These are phyloP conservation scores for Tricholoma matsutake DNA, from an alignment of 768 basidiomycete genomes.

Conservation along the genomic window DNA sequence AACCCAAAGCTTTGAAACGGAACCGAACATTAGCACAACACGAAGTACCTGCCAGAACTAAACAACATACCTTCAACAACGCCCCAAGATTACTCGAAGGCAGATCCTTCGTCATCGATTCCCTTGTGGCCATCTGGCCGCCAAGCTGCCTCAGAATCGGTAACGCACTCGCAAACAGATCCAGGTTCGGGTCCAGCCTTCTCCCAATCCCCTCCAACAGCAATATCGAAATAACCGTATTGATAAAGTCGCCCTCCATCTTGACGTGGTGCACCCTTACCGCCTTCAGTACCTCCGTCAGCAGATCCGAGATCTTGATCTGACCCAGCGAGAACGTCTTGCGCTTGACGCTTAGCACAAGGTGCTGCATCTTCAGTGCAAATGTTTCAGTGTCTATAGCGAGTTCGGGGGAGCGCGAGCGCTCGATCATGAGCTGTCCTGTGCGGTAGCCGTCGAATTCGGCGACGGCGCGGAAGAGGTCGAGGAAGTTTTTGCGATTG, in stretches of 20 bases:
- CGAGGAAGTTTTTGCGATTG: slow-evolving; percentile 93
- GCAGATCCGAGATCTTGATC: slow-evolving; percentile 92
- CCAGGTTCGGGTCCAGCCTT: slow-evolving; percentile 86
- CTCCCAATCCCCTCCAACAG: slow-evolving; percentile 95
- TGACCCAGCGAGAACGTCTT: slow-evolving; percentile 97
- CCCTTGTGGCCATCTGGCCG: slow-evolving; percentile 81
- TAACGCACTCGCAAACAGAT: slow-evolving; percentile 92
- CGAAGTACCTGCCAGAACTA: neutral
- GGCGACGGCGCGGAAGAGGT: slow-evolving; percentile 93
- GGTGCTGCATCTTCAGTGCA: slow-evolving; percentile 95
- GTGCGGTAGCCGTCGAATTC: slow-evolving; percentile 96
- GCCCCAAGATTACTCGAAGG: slow-evolving; percentile 76
- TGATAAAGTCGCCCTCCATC: slow-evolving; percentile 98
- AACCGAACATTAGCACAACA: slow-evolving; percentile 5
- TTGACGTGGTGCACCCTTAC: slow-evolving; percentile 94
- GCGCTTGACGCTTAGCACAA: slow-evolving; percentile 89
- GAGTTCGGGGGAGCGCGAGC: slow-evolving; percentile 87
- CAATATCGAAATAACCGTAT: slow-evolving; percentile 93
- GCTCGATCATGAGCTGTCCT: slow-evolving; percentile 94
- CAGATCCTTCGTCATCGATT: slow-evolving; percentile 49
- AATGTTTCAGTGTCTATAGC: slow-evolving; percentile 93
- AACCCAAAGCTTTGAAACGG: slow-evolving; percentile 70
- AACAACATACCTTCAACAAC: slow-evolving; percentile 73
- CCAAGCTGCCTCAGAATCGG: slow-evolving; percentile 93
- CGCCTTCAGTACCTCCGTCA: slow-evolving; percentile 82